Evolutionary conservation across 2,329 filamentous ascomycete species (phyloP), one percentile per base, ranked within the genome.

Genomic region (Curvularia sp.): DNA sequence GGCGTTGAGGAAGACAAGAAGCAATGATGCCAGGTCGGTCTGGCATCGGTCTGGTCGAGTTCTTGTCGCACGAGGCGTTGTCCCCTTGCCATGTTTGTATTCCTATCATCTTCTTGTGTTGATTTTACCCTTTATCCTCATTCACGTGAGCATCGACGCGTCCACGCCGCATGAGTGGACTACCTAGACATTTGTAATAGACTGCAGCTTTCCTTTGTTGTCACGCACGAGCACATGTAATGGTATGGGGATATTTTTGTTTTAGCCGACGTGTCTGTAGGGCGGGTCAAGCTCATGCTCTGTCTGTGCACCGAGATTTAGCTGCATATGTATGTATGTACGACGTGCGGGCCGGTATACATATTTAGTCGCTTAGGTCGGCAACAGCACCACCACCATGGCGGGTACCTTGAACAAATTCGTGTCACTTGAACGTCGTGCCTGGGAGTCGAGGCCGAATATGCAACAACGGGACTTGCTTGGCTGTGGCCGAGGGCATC

Each of bases 1-100:
- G 59, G 69, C 67, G 69, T 71, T 70, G 34, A 45, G 64, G 55
- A 58, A 66, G 57, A 66, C 46, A 50, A 52, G 62, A 64, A 57
- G 55, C 30, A 49, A 59, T 13, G 19, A 55, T 52, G 62, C 53
- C 45, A 58, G 58, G 52, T 54, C 43, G 53, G 52, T 42, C 53
- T 57, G 53, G 58, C 52, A 46, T 51, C 9, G 50, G 27, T 21
- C 47, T 39, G 21, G 51, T 28, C 21, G 30, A 46, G 38, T 51
- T 41, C 28, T 49, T 45, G 41, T 61, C 61, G 57, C 54, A 63
- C 63, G 60, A 30, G 28, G 39, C 48, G 55, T 48, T 49, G 53
- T 49, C 25, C 53, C 32, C 38, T 23, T 21, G n/a, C 25, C 27
- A 19, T 34, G 42, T 18, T 13, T 47, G 43, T 21, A 15, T 47